These are phyloP conservation scores for Gigaspora rosea DNA, from an alignment of 192 early-diverging fungal species.

Conservation along the genomic window DNA sequence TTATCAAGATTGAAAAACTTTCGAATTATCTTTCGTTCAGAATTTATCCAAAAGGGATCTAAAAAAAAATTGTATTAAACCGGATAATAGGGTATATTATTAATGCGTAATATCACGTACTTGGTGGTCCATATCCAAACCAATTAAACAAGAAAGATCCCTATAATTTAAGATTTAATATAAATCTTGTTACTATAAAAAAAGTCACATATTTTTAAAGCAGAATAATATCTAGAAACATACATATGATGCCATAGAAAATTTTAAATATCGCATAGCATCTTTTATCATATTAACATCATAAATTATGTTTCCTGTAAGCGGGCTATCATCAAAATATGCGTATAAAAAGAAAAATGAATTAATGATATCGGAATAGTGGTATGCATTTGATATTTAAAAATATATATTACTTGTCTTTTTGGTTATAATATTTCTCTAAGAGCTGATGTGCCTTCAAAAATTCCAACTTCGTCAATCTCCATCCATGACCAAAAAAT, in stretches of 20 bases:
- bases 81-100: background rate
- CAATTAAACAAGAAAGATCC: slow-evolving; percentile 30
- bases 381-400: no score
- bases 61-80: background rate
- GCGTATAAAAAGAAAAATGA: background rate
- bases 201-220: no score
- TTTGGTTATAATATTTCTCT: slow-evolving; percentile 39
- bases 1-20: slow-evolving; percentile 48
- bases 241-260: slow-evolving; percentile 47
- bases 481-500: slow-evolving; percentile 50
- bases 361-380: no score
- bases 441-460: slow-evolving; percentile 43
- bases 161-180: background rate
- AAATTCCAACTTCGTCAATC: slow-evolving; percentile 40
- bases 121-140: slow-evolving; percentile 27
- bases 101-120: background rate
- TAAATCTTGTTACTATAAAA: background rate
- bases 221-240: no score
- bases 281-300: slow-evolving; percentile 39
- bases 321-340: slow-evolving; percentile 29
- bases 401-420: slow-evolving; percentile 47
- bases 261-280: slow-evolving; percentile 42
- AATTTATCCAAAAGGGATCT: slow-evolving; percentile 46
- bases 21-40: slow-evolving; percentile 42
- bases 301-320: slow-evolving; percentile 36